Evolutionary conservation across 2,329 filamentous ascomycete genomes (phyloP).

Genomic region (Ceratocystis albifundus): DNA sequence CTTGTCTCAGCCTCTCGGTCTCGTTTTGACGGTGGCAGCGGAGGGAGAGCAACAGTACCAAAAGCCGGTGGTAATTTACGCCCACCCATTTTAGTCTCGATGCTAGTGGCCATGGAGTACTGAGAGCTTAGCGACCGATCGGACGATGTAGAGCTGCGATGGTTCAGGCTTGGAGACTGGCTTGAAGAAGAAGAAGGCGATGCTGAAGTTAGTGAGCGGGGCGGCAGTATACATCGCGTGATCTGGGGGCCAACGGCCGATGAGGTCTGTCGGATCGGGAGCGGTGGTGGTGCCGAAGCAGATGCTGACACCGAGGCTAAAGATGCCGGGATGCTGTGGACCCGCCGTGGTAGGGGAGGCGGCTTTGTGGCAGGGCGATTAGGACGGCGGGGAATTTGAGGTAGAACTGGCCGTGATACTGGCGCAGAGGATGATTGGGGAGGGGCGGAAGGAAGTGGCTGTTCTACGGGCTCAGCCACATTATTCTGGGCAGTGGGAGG

Average conservation of each 20-base stretch:
- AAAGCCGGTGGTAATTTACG: constrained; percentile 46
- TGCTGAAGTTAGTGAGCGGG: neutral
- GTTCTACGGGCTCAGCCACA: neutral
- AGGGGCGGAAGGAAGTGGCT: neutral
- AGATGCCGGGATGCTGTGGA: constrained; percentile 22
- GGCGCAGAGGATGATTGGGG: constrained; percentile 25
- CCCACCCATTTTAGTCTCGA: constrained; percentile 32
- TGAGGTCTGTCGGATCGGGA: neutral
- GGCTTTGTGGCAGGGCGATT: constrained; percentile 30
- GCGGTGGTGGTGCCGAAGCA: neutral
- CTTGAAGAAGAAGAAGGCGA: neutral
- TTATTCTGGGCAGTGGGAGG: constrained; percentile 6
- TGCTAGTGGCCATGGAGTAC: constrained; percentile 41
- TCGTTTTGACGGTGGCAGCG: constrained; percentile 44
- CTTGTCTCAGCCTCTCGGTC: constrained; percentile 41
- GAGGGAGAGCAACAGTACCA: constrained; percentile 46
- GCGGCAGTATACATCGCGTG: neutral
- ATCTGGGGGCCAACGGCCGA: neutral
- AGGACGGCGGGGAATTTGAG: constrained; percentile 33
- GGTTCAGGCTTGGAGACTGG: constrained; percentile 25
- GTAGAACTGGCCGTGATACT: constrained; percentile 28
- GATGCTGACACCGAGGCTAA: neutral
- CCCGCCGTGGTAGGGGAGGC: constrained; percentile 28
- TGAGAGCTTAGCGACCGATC: constrained; percentile 45
- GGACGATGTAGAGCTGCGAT: constrained; percentile 48